A percentile compares a stretch with the other conserved stretches of the same genome.
Conservation (phyloP, 441 rosid genomes). For the Manihot esculenta region DNA sequence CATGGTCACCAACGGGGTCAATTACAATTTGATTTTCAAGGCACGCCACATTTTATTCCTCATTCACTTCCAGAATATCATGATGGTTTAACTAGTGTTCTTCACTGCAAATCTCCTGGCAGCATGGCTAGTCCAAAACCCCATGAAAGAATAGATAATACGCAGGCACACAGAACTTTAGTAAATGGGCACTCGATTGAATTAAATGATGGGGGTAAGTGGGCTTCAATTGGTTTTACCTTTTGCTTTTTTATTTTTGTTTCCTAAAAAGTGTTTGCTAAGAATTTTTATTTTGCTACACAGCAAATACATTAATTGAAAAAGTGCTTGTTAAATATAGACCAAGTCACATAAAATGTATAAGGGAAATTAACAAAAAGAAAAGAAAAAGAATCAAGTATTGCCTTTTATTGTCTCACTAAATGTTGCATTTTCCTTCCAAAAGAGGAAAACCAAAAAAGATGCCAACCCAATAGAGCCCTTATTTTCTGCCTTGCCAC, state of each 20-base stretch:
- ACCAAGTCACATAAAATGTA: too few relatives aligned
- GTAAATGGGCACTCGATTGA: constrained; percentile 41
- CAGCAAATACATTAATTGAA: background rate
- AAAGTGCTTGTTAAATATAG: background rate
- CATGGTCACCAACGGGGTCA: constrained; percentile 38
- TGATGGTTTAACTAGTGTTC: constrained; percentile 39
- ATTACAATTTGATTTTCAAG: constrained; percentile 34
- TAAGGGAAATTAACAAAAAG: background rate
- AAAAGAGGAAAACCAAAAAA: background rate
- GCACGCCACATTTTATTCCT: constrained; percentile 36
- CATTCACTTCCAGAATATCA: constrained; percentile 55
- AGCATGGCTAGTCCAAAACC: constrained; percentile 32
- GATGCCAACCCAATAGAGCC: background rate
- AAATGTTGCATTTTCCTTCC: too few relatives aligned
- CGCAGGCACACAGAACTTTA: constrained; percentile 32
- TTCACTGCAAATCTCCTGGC: constrained; percentile 33
- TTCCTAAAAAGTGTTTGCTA: background rate
- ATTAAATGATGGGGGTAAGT: constrained; percentile 42
- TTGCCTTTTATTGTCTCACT: too few relatives aligned
- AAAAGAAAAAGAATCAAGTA: too few relatives aligned
- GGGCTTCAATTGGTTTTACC: background rate
- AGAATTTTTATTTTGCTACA: background rate
- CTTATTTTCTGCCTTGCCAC: background rate
- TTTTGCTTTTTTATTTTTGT: background rate
- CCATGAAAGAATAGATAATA: constrained; percentile 38